Percentiles rank a stretch among this genome's conserved stretches.
Conservation (phyloP, 2,329 filamentous ascomycete species). For the Stachybotrys elegans region DNA sequence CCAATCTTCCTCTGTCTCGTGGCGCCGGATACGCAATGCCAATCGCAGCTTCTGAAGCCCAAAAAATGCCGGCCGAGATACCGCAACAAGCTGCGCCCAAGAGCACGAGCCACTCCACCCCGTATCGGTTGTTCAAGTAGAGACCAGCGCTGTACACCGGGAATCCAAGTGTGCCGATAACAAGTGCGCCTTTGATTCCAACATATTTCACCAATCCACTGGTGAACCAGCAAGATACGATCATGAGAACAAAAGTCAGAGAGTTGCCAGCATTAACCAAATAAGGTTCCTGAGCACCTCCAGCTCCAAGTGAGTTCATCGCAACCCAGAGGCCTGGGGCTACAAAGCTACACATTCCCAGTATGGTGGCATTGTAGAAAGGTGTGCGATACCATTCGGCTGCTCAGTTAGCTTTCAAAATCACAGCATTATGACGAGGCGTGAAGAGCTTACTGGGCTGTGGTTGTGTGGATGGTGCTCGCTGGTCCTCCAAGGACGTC, state of each 20-base stretch:
- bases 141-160: constrained; percentile 36
- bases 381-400: constrained; percentile 18
- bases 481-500: background rate
- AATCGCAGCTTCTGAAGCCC: constrained; percentile 29
- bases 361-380: constrained; percentile 21
- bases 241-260: constrained; percentile 41
- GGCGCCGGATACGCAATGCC: constrained; percentile 61
- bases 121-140: constrained; percentile 39
- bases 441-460: background rate
- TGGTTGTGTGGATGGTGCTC: background rate
- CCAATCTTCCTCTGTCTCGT: constrained; percentile 51
- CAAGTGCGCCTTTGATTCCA: constrained; percentile 27
- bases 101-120: constrained; percentile 37
- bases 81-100: constrained; percentile 37
- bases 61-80: constrained; percentile 29
- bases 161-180: constrained; percentile 38
- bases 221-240: constrained; percentile 46
- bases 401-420: background rate
- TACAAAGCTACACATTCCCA: constrained; percentile 22
- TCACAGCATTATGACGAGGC: background rate
- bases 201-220: constrained; percentile 17
- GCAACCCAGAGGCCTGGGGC: constrained; percentile 22
- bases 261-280: constrained; percentile 57
- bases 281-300: constrained; percentile 54
- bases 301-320: constrained; percentile 19